Base-by-base conservation (phyloP, 2,329 filamentous ascomycete species). In the Neopestalotiopsis sp. region DNA sequence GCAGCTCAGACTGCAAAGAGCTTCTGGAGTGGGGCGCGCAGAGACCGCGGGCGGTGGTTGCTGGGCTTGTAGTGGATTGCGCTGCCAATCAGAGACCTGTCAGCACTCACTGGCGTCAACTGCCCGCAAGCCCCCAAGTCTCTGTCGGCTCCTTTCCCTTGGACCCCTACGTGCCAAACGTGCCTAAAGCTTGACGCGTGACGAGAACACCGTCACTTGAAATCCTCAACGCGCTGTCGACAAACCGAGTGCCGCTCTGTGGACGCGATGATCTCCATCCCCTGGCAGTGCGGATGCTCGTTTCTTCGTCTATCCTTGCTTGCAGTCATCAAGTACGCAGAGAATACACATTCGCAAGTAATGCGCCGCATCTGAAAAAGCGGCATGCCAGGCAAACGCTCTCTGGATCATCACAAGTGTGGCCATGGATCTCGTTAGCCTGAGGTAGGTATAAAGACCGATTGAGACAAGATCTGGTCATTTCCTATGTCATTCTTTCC, bases 41-140 rank as follows among this genome's bases (percentile, higher is more conserved):
- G 40, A 30, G 2, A 24, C 24, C 7, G 6, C 20, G 30, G 34
- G 13, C 34, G 40, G 59, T 30, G n/a, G 28, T 40, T 17, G 28
- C 34, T 30, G n/a, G n/a, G 14, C 20, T 12, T 28, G 61, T 40
- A 64, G 40, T 53, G 61, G 61, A 64, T 28, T 53, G 61, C 61
- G 61, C 61, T 20, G 61, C 61, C 61, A 64, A 64, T 64, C 40
- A 64, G 24, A 38, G 30, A 42, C 30, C 30, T 38, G 30, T n/a
- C 34, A 38, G 59, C 57, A 12, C 3, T 28, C 20, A 24, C n/a
- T 59, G 57, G 30, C 24, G 57, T 53, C 45, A 53, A 24, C 45
- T 53, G n/a, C 45, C 45, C n/a, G 5, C 34, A 38, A 53, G n/a
- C 45, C 20, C 20, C 45, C 6, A 53, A 53, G 34, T 6, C 34